Percentiles rank a stretch among this genome's conserved stretches.
These are phyloP conservation scores for Trichoderma asperellum DNA, from an alignment of 2,329 filamentous ascomycete genomes.

Conservation along the genomic window DNA sequence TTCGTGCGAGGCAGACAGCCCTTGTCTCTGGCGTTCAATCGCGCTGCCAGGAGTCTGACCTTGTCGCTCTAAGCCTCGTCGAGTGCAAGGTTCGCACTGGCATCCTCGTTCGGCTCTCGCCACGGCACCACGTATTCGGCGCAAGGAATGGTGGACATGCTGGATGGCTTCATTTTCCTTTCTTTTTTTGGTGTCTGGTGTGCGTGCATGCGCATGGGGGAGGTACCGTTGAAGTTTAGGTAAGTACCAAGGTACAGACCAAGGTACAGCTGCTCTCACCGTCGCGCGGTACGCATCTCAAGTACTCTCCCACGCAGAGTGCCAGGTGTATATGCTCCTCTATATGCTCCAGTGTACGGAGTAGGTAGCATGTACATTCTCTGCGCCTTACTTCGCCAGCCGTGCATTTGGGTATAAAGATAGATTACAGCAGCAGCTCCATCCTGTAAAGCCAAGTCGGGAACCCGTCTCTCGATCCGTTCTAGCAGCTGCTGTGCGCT, in stretches of 20 bases:
- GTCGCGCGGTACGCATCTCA: background rate
- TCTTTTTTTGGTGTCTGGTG: background rate
- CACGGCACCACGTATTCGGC: background rate
- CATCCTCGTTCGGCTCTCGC: background rate
- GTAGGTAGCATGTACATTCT: background rate
- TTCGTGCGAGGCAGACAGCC: background rate
- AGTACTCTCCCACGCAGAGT: background rate
- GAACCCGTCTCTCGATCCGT: slow-evolving; percentile 13
- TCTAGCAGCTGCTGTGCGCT: background rate
- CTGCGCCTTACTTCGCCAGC: background rate
- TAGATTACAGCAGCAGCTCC: background rate
- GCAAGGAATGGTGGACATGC: background rate
- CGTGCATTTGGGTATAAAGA: slow-evolving; percentile 27
- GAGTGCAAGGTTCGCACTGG: background rate
- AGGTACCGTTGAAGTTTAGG: background rate
- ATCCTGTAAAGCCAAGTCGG: slow-evolving; percentile 19
- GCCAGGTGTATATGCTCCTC: too few relatives aligned
- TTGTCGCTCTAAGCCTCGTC: background rate
- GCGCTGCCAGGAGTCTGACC: background rate
- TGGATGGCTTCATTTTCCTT: background rate
- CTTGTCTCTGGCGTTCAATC: background rate
- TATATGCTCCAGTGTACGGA: too few relatives aligned
- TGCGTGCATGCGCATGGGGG: background rate
- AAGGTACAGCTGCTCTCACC: background rate
- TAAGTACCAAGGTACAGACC: background rate